These are phyloP conservation scores for Septoria linicola DNA, from an alignment of 2,329 filamentous ascomycete genomes.

Conservation along the genomic window DNA sequence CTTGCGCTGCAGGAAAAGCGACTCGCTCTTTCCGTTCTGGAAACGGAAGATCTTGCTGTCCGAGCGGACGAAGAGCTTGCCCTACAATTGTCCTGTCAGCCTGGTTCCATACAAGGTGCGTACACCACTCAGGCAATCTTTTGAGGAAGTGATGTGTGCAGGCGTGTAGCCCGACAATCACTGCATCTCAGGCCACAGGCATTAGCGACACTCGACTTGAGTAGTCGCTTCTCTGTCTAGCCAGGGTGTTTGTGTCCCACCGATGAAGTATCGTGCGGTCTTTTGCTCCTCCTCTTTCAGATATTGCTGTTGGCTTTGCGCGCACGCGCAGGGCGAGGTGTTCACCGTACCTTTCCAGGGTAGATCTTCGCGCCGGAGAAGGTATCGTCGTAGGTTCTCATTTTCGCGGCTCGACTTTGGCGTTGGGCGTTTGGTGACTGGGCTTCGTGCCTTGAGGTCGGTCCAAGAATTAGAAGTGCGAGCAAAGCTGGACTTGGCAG, in stretches of 20 bases:
- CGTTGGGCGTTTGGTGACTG: slow-evolving; percentile 12
- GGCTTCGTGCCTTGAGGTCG: slow-evolving; percentile 8
- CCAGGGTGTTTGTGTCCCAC: slow-evolving; percentile 5
- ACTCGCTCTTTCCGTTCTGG: slow-evolving; percentile 99
- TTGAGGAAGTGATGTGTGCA: slow-evolving; percentile 13
- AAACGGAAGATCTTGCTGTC: slow-evolving; percentile 99
- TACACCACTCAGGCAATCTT: slow-evolving; percentile 24
- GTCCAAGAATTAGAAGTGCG: too few species aligned
- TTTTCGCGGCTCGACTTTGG: slow-evolving; percentile 50
- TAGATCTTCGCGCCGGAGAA: slow-evolving; percentile 78
- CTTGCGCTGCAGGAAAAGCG: slow-evolving; percentile 99
- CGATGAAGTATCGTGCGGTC: not conserved
- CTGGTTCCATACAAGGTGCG: slow-evolving; percentile 24
- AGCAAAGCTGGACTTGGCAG: too few species aligned
- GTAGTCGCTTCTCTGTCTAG: slow-evolving; percentile 12
- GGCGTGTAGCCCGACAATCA: slow-evolving; percentile 8
- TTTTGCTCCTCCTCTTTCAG: slow-evolving; percentile 15
- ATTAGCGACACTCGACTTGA: slow-evolving; percentile 1
- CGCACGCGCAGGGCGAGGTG: slow-evolving; percentile 3
- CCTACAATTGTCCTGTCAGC: slow-evolving; percentile 56
- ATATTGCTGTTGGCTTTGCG: slow-evolving; percentile 1
- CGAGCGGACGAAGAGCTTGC: slow-evolving; percentile 99
- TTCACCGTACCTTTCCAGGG: slow-evolving; percentile 66
- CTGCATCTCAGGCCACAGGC: slow-evolving; percentile 15
- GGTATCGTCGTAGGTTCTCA: slow-evolving; percentile 76